Evolutionary conservation across 257 asterid species (phyloP), one percentile per base, ranked within the genome.

Genomic region (Capsicum rhomboideum): DNA sequence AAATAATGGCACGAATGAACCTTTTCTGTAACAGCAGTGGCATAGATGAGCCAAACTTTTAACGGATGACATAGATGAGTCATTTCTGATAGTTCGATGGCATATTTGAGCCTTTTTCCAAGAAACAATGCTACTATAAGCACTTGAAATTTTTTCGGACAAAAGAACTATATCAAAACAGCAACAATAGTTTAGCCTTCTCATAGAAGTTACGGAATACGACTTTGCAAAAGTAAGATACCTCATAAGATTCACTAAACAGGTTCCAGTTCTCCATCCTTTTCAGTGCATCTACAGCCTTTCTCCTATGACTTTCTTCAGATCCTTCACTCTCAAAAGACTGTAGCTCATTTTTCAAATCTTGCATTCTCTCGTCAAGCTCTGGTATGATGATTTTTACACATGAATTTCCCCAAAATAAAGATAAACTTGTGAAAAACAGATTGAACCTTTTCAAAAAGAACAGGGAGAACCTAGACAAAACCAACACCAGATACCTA

Each of bases 231-330:
- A 68, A 78, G 40, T 37, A 84, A 86, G 86, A 80, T 82, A 95
- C 98, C 98, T 95, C 98, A n/a, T 87, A 29, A 34, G 91, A 88
- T 83, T 91, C 98, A 85, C 93, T 90, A 88, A 97, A 97, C 90
- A 97, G 91, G 88, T 93, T 97, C 99, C 99, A 97, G 86, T 86
- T 93, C 90, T 97, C 99, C 98, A 97, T 95, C 89, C 99, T 92
- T 88, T 91, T 97, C 90, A 97, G 80, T 52, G 99, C 99, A 87
- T 97, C 98, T 59, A 91, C 50, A 14, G 99, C 98, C 88, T 93
- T 97, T 81, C 69, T 82, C 91, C 86, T 91, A 84, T 93, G 96
- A 81, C 85, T 92, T 89, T 93, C 99, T 82, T 95, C 99, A 83
- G 90, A 28, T 80, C 91, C 96, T 87, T 92, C 98, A 69, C 93